Evolutionary conservation across 441 rosid genomes (phyloP), one percentile per base, ranked within the genome.

Genomic region (Adansonia madagascariensis): DNA sequence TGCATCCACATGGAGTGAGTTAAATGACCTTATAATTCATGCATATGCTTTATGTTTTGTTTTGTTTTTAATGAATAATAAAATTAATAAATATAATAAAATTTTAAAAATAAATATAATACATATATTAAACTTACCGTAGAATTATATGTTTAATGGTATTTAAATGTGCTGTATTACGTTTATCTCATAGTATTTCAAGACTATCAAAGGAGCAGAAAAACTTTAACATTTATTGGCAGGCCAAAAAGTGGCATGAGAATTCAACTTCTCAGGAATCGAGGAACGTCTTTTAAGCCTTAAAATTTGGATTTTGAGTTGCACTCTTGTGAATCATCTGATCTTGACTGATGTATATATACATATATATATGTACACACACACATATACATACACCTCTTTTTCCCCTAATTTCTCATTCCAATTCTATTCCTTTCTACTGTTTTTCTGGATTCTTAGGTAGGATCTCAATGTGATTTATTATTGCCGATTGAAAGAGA

Each of bases 211-310:
- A 27, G 63, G 20, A 60, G 46, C 15, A 15, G 35, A 20, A 67
- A 20, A 46, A 18, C 41, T 15, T n/a, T 1, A 5, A 18, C 62
- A 31, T 24, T 18, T 20, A 57, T 8, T 44, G 73, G 72, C 73
- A 77, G 72, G 78, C 64, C 62, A 9, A 46, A 59, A 49, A 52
- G 18, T 71, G 73, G 73, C 71, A 71, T 77, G 75, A 71, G 68
- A 84, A 82, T 84, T 87, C 90, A 86, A 83, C 86, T 71, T 80
- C 79, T 76, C 92, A 61, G 71, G 83, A 78, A 80, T 85, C 90
- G 88, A 91, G 92, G 86, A 86, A 85, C 92, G 85, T 80, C 85
- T 84, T 81, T 78, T 84, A 89, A 85, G 88, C 88, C 95, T 78
- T 88, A 81, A 86, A 75, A 35, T 65, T 82, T 79, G 95, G 85